Base-by-base conservation (phyloP, 2,329 filamentous ascomycete species). In the Thermoascus crustaceus region DNA sequence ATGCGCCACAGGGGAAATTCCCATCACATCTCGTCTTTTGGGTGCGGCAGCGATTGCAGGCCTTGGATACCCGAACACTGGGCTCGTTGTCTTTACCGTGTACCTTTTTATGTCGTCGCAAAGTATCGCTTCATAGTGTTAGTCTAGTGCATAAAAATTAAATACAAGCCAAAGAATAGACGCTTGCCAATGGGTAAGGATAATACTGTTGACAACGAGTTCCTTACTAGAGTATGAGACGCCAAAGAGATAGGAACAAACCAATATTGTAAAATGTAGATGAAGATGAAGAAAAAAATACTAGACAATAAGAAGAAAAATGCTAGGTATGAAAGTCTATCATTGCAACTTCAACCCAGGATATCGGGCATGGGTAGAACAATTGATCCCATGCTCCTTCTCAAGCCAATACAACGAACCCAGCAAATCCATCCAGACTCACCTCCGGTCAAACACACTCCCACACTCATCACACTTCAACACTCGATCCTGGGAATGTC, bases 11-110 rank as follows among this genome's bases (percentile, higher is more conserved):
- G 5, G 43, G 43, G 6, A 22, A 20, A 1, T 18, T 17, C 6
- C 42, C 39, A 9, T 46, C 41, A 16, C 43, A 46, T 20, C 32
- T 37, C 4, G 38, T 29, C 32, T 42, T 44, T 8, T 33, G 18
- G 7, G 22, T 13, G 11, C 38, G 34, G 25, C 43, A 46, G 9
- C 34, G 30, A 34, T 42, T 38, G 30, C 40, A 42, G 25, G 40
- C 40, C 29, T 21, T 42, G 1, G 21, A 3, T 4, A 39, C 34
- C 13, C 31, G 34, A 16, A 11, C 10, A 22, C 7, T 11, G 4
- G 25, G 17, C 16, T 35, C 25, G 13, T 30, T 21, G 5, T 22
- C 7, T 23, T 37, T 30, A 11, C 9, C 11, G 27, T 42, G 40
- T 4, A 32, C 30, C 29, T 30, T 42, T 13, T 17, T 26, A 17